Evolutionary conservation across 805 yeast species (phyloP).

Genomic region (Vanderwaltozyma tropicalis): DNA sequence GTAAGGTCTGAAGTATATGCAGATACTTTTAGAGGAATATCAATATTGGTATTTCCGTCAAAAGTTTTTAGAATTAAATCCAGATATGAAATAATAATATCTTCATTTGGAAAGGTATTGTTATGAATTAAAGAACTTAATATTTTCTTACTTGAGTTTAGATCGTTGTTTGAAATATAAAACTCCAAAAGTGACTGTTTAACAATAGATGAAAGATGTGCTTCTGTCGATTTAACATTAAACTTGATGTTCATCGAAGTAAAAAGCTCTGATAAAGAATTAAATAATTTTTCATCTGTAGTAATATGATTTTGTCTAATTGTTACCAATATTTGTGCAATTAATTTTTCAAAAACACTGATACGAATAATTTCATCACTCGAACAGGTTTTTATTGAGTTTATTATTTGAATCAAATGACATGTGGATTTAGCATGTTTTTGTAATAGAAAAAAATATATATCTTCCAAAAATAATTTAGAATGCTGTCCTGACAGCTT

Average conservation of each 20-base stretch:
- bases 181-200: conserved; percentile 9
- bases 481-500: conserved; percentile 3
- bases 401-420: conserved; percentile 8
- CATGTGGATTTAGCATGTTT: conserved; percentile 9
- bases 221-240: conserved; percentile 4
- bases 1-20: conserved; percentile 15
- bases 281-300: not conserved
- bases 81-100: conserved; percentile 9
- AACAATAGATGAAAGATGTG: conserved; percentile 8
- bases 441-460: conserved; percentile 18
- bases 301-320: not conserved
- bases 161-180: conserved; percentile 5
- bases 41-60: not conserved
- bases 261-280: not conserved
- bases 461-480: conserved; percentile 29
- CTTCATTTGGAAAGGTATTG: conserved; percentile 9
- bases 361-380: conserved; percentile 13
- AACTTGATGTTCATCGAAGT: conserved; percentile 3
- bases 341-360: conserved; percentile 11
- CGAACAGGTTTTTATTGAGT: conserved; percentile 13
- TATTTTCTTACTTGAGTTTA: conserved; percentile 10
- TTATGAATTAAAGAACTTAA: conserved; percentile 8
- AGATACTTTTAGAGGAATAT: conserved; percentile 3
- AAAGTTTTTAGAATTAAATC: conserved; percentile 5
- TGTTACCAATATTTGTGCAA: not conserved